These are phyloP conservation scores for Stenogyne calaminthoides DNA, from an alignment of 305 asterid genomes.

Conservation along the genomic window DNA sequence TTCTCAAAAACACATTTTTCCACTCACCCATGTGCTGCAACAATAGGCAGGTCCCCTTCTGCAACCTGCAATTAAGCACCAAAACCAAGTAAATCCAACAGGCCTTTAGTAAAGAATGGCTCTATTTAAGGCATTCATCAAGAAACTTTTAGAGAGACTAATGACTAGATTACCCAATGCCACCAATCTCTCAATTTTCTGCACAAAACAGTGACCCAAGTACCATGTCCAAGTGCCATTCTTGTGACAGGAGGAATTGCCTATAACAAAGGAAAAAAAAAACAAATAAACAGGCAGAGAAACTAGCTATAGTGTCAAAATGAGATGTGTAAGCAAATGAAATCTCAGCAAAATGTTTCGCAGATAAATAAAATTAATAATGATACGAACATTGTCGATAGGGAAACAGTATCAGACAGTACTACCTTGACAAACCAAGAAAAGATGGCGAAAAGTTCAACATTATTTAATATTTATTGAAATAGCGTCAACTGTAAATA, in stretches of 20 bases:
- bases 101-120: constrained; percentile 7
- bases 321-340: background rate
- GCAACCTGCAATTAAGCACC: constrained; percentile 72
- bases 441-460: background rate
- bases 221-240: constrained; percentile 84
- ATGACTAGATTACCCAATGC: constrained; percentile 83
- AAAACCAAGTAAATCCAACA: constrained; percentile 30
- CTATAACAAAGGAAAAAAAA: constrained; percentile 37
- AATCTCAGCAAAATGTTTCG: background rate
- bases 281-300: background rate
- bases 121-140: constrained; percentile 10
- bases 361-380: background rate
- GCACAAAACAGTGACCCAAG: constrained; percentile 95
- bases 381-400: background rate
- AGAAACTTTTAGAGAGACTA: constrained; percentile 15
- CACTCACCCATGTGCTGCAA: constrained; percentile 96
- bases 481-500: background rate
- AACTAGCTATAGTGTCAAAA: constrained; percentile 7
- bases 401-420: background rate
- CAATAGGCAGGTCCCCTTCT: constrained; percentile 95
- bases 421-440: background rate
- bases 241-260: constrained; percentile 97
- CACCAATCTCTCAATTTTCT: constrained; percentile 96
- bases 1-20: constrained; percentile 23
- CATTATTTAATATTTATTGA: constrained; percentile 5